Evolutionary conservation across 257 asterid genomes (phyloP).

Genomic region (Nicotiana sylvestris): DNA sequence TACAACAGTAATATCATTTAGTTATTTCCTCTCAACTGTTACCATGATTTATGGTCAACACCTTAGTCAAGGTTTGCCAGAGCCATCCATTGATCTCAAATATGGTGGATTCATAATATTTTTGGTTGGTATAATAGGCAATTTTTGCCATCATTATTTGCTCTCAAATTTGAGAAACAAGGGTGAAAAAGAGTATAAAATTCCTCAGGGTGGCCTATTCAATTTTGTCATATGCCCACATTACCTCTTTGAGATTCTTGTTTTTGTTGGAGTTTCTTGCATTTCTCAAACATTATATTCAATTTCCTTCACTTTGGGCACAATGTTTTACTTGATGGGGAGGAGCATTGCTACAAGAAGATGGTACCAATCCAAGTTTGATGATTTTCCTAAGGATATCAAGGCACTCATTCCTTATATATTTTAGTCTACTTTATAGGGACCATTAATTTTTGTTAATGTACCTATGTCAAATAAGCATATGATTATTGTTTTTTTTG

Average conservation of each 20-base stretch:
- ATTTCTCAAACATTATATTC: constrained; percentile 49
- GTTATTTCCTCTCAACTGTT: constrained; percentile 43
- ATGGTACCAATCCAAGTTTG: constrained; percentile 66
- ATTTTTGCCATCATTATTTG: constrained; percentile 61
- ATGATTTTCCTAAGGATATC: constrained; percentile 47
- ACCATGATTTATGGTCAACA: constrained; percentile 45
- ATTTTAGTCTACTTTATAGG: constrained; percentile 18
- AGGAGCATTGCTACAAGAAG: constrained; percentile 61
- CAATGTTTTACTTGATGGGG: constrained; percentile 39
- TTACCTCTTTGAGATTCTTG: constrained; percentile 50
- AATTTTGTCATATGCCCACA: constrained; percentile 54
- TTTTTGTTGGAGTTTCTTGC: constrained; percentile 53
- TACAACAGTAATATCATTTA: constrained; percentile 30
- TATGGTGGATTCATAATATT: constrained; percentile 34
- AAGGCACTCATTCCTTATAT: constrained; percentile 61
- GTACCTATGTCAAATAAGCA: neutral
- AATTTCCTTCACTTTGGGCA: constrained; percentile 31
- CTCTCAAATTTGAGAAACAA: constrained; percentile 44
- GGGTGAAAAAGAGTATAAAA: constrained; percentile 48
- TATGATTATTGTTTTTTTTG: neutral
- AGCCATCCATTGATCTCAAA: constrained; percentile 45
- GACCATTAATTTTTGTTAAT: neutral
- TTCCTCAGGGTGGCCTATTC: constrained; percentile 59
- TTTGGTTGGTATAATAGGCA: constrained; percentile 47
- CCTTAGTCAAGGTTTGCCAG: constrained; percentile 22